These are phyloP conservation scores for Coemansia sp. DNA, from an alignment of 192 early-diverging fungal genomes.

Conservation along the genomic window DNA sequence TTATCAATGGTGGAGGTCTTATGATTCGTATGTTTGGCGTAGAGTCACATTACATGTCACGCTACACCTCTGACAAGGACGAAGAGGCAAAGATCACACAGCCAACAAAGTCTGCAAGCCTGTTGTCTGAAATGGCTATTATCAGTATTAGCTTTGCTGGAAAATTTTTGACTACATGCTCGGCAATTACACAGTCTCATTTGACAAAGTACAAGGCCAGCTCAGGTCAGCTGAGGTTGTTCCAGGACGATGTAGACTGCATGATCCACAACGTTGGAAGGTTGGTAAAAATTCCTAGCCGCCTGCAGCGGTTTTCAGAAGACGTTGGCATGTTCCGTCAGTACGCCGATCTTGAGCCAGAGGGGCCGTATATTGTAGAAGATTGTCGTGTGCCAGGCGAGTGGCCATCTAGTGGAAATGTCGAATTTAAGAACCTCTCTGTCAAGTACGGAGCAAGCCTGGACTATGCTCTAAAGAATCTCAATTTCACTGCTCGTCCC, in stretches of 20 bases:
- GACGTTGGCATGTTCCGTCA: background rate
- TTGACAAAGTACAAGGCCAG: background rate
- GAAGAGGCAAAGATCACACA: conserved; percentile 59
- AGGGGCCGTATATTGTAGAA: conserved; percentile 32
- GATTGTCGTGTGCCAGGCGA: conserved; percentile 32
- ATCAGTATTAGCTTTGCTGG: conserved; percentile 51
- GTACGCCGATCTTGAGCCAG: conserved; percentile 47
- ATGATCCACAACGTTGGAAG: background rate
- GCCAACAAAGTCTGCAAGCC: conserved; percentile 59
- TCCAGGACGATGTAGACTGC: background rate
- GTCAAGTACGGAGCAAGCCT: conserved; percentile 62
- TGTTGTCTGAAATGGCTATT: conserved; percentile 58
- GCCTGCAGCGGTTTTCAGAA: background rate
- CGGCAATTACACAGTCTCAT: background rate
- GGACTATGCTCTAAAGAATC: conserved; percentile 60
- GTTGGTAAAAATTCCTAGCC: background rate
- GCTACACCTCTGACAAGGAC: conserved; percentile 62
- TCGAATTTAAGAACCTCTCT: conserved; percentile 60
- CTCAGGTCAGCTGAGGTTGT: background rate
- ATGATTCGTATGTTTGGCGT: conserved; percentile 70
- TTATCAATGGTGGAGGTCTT: conserved; percentile 61
- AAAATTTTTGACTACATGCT: conserved; percentile 11
- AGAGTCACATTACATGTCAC: conserved; percentile 57
- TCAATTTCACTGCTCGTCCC: conserved; percentile 60
- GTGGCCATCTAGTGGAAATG: conserved; percentile 66